These are phyloP conservation scores for Ophiobolus disseminans DNA, from an alignment of 2,329 filamentous ascomycete genomes.

Conservation along the genomic window DNA sequence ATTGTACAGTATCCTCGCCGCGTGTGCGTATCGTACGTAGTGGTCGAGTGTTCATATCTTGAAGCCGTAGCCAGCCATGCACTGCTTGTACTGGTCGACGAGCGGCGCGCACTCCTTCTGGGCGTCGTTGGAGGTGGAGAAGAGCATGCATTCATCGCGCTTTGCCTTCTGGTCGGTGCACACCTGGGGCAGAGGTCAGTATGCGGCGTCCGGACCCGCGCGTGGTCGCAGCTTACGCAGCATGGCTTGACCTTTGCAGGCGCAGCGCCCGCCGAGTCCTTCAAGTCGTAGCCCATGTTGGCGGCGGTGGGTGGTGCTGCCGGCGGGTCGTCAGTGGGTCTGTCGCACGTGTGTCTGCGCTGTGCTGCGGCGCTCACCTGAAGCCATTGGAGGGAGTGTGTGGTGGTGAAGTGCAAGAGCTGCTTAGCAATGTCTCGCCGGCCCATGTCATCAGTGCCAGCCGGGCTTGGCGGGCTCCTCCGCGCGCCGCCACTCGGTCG, in stretches of 20 bases:
- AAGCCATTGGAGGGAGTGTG: slow-evolving; percentile 36
- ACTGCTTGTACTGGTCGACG: slow-evolving; percentile 84
- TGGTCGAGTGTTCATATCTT: slow-evolving; percentile 53
- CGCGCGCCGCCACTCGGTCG: slow-evolving; percentile 17
- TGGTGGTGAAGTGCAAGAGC: slow-evolving; percentile 21
- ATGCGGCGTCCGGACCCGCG: slow-evolving; percentile 2
- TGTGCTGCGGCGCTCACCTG: slow-evolving; percentile 31
- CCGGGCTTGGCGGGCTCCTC: slow-evolving; percentile 31
- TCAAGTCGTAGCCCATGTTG: slow-evolving; percentile 56
- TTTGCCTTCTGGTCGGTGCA: slow-evolving; percentile 93
- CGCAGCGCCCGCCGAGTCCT: slow-evolving; percentile 46
- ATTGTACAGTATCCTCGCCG: slow-evolving; percentile 46
- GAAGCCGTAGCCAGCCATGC: slow-evolving; percentile 95
- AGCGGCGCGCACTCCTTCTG: slow-evolving; percentile 81
- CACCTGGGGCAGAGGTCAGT: slow-evolving; percentile 78
- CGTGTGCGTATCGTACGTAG: slow-evolving; percentile 1
- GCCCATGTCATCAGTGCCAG: slow-evolving; percentile 27
- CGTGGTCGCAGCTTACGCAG: background rate
- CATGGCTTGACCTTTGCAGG: slow-evolving; percentile 55
- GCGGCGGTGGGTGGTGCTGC: slow-evolving; percentile 44
- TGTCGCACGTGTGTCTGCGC: background rate
- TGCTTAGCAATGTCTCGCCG: slow-evolving; percentile 34
- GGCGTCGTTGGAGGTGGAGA: slow-evolving; percentile 84
- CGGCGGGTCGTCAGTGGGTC: slow-evolving; percentile 14
- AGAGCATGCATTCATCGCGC: slow-evolving; percentile 99